phyloP scores from a whole-genome alignment of 257 asterid species.

The Solanum lycopersicoides region DNA sequence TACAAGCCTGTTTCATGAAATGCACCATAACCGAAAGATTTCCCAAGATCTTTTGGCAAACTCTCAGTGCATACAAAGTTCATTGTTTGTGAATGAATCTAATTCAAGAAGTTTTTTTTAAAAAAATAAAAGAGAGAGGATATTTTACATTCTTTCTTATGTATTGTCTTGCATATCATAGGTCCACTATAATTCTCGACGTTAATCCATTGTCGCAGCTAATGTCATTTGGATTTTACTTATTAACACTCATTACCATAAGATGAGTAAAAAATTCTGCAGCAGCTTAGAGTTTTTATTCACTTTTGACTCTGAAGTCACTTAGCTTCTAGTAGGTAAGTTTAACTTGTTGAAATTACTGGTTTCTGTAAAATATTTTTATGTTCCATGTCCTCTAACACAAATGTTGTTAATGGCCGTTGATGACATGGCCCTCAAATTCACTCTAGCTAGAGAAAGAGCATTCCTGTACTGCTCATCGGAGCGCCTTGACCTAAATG shows the following conservation, averaged over 20 bases:
- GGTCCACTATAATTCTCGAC: neutral
- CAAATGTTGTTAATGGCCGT: slow-evolving; percentile 30
- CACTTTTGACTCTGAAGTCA: neutral
- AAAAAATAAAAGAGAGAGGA: neutral
- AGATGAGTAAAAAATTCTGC: neutral
- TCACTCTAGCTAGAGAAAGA: slow-evolving; percentile 50
- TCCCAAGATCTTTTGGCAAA: neutral
- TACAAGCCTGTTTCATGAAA: neutral
- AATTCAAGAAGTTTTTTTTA: neutral
- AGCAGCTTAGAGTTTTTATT: neutral
- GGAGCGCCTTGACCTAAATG: slow-evolving; percentile 9
- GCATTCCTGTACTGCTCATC: slow-evolving; percentile 14
- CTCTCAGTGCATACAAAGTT: neutral
- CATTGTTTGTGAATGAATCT: neutral
- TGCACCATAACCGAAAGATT: neutral
- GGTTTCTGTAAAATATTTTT: neutral
- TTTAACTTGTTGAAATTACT: neutral
- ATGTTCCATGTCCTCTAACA: slow-evolving; percentile 2
- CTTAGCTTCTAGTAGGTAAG: neutral
- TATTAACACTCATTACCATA: neutral
- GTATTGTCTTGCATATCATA: neutral
- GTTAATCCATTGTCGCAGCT: neutral
- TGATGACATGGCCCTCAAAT: slow-evolving; percentile 88
- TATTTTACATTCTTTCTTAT: neutral
- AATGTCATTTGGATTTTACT: neutral